phyloP scores from a whole-genome alignment of 352 stramenopile genomes.

The Poterioochromonas sp. region DNA sequence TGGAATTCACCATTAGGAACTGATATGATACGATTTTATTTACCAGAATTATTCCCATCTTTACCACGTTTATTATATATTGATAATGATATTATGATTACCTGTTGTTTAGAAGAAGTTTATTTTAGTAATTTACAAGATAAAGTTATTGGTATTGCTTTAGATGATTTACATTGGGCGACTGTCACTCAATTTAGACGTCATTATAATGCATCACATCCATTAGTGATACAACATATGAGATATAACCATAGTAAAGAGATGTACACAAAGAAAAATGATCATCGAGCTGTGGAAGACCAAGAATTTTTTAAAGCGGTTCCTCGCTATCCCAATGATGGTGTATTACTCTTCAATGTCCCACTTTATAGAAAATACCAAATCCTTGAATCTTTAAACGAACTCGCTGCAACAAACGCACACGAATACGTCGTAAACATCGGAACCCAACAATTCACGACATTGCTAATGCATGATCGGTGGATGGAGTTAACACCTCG shows the following conservation, averaged over 20 bases:
- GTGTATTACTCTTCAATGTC: neutral
- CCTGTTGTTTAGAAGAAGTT: slow-evolving; percentile 15
- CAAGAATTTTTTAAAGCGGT: neutral
- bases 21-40: slow-evolving; percentile 12
- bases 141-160: neutral
- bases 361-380: neutral
- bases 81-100: slow-evolving; percentile 10
- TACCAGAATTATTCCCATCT: neutral
- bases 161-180: slow-evolving; percentile 16
- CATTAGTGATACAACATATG: slow-evolving; percentile 8
- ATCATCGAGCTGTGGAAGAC: neutral
- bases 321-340: slow-evolving; percentile 12
- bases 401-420: neutral
- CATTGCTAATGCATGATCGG: neutral
- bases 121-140: neutral
- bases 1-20: slow-evolving; percentile 14
- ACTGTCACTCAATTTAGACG: neutral
- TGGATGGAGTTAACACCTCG: slow-evolving; percentile 4
- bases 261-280: neutral
- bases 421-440: slow-evolving; percentile 1
- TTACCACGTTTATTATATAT: neutral
- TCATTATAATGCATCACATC: slow-evolving; percentile 26
- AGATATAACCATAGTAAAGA: neutral
- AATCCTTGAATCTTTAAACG: neutral
- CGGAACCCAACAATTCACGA: slow-evolving; percentile 14